Percentiles rank a stretch among this genome's conserved stretches.
These are phyloP conservation scores for Aurifilum marmelostoma DNA, from an alignment of 2,329 filamentous ascomycete species.

Conservation along the genomic window DNA sequence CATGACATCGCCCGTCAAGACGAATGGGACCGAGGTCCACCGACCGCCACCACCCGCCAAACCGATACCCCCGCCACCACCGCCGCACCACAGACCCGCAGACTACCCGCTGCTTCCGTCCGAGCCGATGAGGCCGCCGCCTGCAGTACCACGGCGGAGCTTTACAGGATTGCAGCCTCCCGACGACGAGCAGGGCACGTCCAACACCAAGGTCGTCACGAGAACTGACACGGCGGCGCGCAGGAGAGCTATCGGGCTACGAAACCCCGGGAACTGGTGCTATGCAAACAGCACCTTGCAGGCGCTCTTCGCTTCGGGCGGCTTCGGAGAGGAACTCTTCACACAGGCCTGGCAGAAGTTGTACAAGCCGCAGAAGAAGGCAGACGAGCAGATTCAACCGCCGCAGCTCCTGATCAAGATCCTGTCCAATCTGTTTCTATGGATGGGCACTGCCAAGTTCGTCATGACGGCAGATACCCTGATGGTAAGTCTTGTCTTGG, in stretches of 20 bases:
- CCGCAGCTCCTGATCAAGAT: conserved; percentile 65
- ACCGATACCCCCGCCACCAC: conserved; percentile 9
- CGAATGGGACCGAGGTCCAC: conserved; percentile 22
- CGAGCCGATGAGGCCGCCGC: conserved; percentile 68
- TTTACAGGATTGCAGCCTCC: conserved; percentile 72
- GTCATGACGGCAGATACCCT: conserved; percentile 59
- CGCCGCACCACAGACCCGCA: conserved; percentile 31
- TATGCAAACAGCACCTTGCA: conserved; percentile 94
- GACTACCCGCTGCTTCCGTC: conserved; percentile 53
- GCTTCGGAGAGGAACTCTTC: conserved; percentile 68
- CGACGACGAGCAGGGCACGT: conserved; percentile 44
- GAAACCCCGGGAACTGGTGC: conserved; percentile 82
- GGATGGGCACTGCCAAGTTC: conserved; percentile 57
- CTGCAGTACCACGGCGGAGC: conserved; percentile 69
- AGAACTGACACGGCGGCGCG: conserved; percentile 42
- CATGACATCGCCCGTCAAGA: conserved; percentile 51
- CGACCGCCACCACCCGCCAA: conserved; percentile 10
- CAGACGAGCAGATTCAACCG: conserved; percentile 54
- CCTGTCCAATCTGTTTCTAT: conserved; percentile 61
- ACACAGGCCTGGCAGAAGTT: conserved; percentile 61
- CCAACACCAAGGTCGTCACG: conserved; percentile 48
- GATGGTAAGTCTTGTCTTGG: conserved; percentile 50
- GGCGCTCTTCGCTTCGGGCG: conserved; percentile 73
- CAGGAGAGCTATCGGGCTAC: conserved; percentile 69
- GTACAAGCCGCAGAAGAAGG: conserved; percentile 70